Base-by-base conservation (phyloP, 345 rosid species). In the Raphanus raphanistrum region DNA sequence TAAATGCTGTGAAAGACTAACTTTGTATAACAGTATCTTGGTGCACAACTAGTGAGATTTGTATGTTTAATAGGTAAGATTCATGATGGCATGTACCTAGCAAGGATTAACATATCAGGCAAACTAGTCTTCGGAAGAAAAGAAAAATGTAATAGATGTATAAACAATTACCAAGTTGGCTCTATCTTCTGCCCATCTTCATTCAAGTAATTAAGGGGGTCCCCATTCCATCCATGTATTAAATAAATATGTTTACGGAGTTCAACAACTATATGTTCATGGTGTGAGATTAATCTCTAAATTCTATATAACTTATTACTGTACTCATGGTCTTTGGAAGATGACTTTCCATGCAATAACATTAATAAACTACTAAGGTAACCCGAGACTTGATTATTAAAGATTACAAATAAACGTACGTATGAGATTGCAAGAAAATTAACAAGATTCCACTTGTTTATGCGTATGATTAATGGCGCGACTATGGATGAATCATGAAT, bases 401-500 rank as follows among this genome's bases (percentile, higher is more conserved):
- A 4, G 50, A 64, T 1, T 66, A 58, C 26, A 21, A 21, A 9
- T 66, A 41, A 41, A 41, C 48, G n/a, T 25, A 32, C 9, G 48
- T 31, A 36, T 36, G 15, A 3, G 16, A 3, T 38, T 38, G 21
- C 55, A 66, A 41, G 21, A 4, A 38, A 38, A 17, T 9, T 41
- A 38, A 10, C 5, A 65, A 41, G 3, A 26, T 21, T 36, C 7
- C 6, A 43, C 45, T 16, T 12, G 13, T 15, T 9, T 64, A 64
- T 35, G 9, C 9, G 6, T n/a, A 43, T 45, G 71, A 43, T 43
- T 26, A 45, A 67, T 43, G 31, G 62, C 9, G 59, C 36, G n/a
- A 68, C 71, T 66, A 66, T 41, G 70, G 55, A 41, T 72, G 48
- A 67, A 8, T 13, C 33, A 41, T 72, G 48, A 67, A 8, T 13